Evolutionary conservation across 192 early-diverging fungal species (phyloP).

Genomic region (Jimgerdemannia lactiflua): DNA sequence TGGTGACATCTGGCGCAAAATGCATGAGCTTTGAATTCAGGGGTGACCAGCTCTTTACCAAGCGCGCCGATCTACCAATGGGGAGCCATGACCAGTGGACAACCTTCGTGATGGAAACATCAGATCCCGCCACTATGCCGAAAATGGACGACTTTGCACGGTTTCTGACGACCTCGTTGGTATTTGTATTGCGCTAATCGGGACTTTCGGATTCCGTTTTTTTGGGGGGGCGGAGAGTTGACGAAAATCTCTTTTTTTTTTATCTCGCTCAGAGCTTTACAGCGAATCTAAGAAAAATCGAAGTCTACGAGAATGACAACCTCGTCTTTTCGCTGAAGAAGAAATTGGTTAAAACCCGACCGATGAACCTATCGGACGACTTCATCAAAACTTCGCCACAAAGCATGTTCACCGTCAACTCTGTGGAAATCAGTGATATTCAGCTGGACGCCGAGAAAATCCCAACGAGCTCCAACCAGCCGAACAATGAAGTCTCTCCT

Average conservation of each 20-base stretch:
- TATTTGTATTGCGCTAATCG: too few relatives aligned
- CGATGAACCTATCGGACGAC: conserved; percentile 48
- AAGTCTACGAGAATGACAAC: conserved; percentile 59
- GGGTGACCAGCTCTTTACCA: conserved; percentile 84
- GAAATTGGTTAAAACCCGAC: conserved; percentile 58
- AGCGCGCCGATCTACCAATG: conserved; percentile 52
- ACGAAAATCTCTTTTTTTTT: conserved; percentile 21
- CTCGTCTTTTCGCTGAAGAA: conserved; percentile 59
- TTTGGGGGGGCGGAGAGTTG: background rate
- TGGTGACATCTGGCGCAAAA: conserved; percentile 66
- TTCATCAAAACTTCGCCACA: conserved; percentile 59
- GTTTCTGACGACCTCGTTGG: conserved; percentile 63
- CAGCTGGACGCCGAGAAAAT: conserved; percentile 48
- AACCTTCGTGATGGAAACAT: conserved; percentile 69
- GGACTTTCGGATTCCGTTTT: too few relatives aligned
- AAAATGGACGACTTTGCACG: conserved; percentile 57
- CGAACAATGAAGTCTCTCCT: too few relatives aligned
- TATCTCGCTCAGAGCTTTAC: conserved; percentile 61
- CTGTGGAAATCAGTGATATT: conserved; percentile 52
- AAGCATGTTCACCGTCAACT: conserved; percentile 64
- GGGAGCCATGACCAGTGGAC: conserved; percentile 56
- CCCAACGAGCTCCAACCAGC: background rate
- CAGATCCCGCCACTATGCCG: conserved; percentile 74
- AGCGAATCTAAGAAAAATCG: conserved; percentile 58
- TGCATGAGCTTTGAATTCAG: conserved; percentile 90